Conservation (phyloP, 139 green algal genomes). For the Closterium sp. region DNA sequence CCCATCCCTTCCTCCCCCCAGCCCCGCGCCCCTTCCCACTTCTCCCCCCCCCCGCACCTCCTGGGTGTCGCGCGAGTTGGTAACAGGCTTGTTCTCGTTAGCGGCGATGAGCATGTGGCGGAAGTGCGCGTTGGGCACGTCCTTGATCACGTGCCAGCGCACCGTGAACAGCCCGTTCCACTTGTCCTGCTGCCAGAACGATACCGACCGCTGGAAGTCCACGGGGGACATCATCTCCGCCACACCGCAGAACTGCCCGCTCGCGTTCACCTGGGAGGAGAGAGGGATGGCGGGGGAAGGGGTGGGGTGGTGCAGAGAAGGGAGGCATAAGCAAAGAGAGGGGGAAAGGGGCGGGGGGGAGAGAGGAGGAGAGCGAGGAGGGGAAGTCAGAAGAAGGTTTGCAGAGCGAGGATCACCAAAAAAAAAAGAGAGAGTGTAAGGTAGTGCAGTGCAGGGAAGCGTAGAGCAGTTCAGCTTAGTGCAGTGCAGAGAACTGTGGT, state of each 20-base stretch:
- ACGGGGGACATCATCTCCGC: constrained; percentile 51
- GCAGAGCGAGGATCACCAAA: too few species aligned
- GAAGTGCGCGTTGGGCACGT: constrained; percentile 52
- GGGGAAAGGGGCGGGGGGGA: neutral
- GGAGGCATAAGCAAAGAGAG: too few species aligned
- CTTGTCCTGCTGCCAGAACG: constrained; percentile 56
- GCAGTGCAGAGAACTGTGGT: neutral
- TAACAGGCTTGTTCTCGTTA: constrained; percentile 55
- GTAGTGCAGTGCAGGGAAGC: neutral
- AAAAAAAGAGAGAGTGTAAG: neutral
- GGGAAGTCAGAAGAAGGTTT: neutral
- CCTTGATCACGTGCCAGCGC: constrained; percentile 53
- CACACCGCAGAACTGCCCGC: constrained; percentile 57
- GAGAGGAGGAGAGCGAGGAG: neutral
- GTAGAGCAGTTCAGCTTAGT: neutral
- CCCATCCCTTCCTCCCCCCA: neutral
- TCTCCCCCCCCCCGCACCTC: constrained; percentile 17
- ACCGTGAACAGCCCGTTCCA: constrained; percentile 51
- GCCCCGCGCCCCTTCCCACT: neutral
- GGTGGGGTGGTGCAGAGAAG: neutral
- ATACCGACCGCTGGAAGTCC: constrained; percentile 31
- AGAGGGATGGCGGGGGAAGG: too few species aligned
- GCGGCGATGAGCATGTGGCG: constrained; percentile 49
- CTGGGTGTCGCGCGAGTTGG: constrained; percentile 55
- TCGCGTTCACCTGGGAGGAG: constrained; percentile 48